phyloP scores from a whole-genome alignment of 2,329 filamentous ascomycete genomes.

The Sclerotinia minor region DNA sequence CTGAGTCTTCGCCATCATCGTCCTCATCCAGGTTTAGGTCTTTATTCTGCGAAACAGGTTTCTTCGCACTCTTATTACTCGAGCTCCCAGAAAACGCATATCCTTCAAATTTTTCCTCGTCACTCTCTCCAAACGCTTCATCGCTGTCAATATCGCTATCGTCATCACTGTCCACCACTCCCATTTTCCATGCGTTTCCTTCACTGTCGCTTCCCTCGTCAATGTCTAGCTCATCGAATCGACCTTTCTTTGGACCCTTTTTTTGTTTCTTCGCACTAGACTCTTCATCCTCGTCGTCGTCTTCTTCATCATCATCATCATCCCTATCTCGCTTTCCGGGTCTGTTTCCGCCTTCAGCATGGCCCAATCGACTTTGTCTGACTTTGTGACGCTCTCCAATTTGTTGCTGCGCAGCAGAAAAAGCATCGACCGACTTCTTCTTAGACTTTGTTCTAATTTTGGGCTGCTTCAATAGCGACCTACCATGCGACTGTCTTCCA shows the following conservation, averaged over 20 bases:
- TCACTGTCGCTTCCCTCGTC: conserved; percentile 67
- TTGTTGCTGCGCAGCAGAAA: conserved; percentile 62
- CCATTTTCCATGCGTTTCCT: conserved; percentile 67
- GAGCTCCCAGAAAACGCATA: conserved; percentile 63
- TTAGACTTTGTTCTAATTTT: conserved; percentile 51
- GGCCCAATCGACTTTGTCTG: conserved; percentile 58
- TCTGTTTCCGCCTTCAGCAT: conserved; percentile 48
- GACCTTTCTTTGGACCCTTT: conserved; percentile 36
- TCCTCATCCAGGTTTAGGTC: conserved; percentile 55
- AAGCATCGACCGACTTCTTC: conserved; percentile 53
- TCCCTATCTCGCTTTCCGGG: conserved; percentile 44
- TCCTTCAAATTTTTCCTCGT: conserved; percentile 68
- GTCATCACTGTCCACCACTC: conserved; percentile 63
- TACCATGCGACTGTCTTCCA: conserved; percentile 43
- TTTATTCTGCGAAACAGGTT: conserved; percentile 48
- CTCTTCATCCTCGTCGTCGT: conserved; percentile 46
- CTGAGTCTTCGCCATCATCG: conserved; percentile 42
- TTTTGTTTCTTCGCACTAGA: conserved; percentile 42
- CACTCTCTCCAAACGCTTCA: conserved; percentile 69
- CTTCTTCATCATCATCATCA: conserved; percentile 51
- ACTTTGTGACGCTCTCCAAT: conserved; percentile 54
- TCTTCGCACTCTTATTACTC: conserved; percentile 49
- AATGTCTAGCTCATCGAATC: conserved; percentile 48
- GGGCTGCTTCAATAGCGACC: conserved; percentile 37
- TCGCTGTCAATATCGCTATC: conserved; percentile 71